Evolutionary conservation across 371 early-diverging fungal species (phyloP), one percentile per base, ranked within the genome.

Genomic region (Coemansia sp.): DNA sequence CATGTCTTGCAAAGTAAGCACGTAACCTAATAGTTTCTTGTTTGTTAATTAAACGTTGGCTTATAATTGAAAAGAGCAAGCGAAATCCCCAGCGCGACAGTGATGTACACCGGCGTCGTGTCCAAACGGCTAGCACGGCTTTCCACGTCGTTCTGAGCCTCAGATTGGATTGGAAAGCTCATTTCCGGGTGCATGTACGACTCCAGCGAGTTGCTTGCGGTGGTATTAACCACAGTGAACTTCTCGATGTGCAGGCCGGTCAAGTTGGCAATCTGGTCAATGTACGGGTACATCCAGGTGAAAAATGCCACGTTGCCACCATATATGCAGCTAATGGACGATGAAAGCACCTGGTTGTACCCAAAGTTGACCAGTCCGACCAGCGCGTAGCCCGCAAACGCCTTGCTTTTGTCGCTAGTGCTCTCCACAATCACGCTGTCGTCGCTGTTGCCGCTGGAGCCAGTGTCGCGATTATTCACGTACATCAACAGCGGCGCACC

Each of bases 171-270:
- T 14, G 52, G 52, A 36, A 52, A 52, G 18, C 16, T n/a, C 36
- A 52, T 34, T 5, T 52, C 36, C 9, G 52, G 52, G n/a, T 52
- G 52, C 52, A 52, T 34, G 36, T 52, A 52, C 37, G 36, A 34
- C 52, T 52, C 52, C 3, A 14, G 52, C 18, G 52, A 36, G 52
- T 37, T 36, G 33, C 10, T 36, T 14, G n/a, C 6, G 8, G 33
- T 52, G 8, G 14, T 16, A 34, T 36, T 36, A 16, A 36, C 52
- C 7, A 52, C 52, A 52, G 52, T 52, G 34, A 52, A 52, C 52
- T 52, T 52, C 34, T 52, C 36, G 10, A 52, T 36, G 2, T 52
- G 52, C 36, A 52, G 36, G 52, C 52, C 52, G 34, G 52, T 52
- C 7, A 34, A 16, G 36, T 11, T 52, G 34, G 52, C 52, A 36